These are phyloP conservation scores for Venturiaceae sp. DNA, from an alignment of 2,329 filamentous ascomycete species.

Conservation along the genomic window DNA sequence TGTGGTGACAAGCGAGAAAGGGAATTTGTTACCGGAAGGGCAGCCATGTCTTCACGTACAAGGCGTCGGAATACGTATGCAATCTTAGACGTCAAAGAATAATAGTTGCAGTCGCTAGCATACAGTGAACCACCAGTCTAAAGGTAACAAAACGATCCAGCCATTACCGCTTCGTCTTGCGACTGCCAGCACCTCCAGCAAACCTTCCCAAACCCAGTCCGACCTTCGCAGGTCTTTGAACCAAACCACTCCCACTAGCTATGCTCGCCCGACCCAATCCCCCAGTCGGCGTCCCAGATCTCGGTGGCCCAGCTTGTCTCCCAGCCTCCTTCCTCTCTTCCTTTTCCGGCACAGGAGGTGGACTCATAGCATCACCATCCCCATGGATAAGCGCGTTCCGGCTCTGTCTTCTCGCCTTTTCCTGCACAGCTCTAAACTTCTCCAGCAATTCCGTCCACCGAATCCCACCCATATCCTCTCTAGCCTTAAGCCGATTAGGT, in stretches of 20 bases:
- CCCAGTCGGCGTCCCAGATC: conserved; percentile 12
- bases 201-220: conserved; percentile 36
- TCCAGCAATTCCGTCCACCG: conserved; percentile 89
- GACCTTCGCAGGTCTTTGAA: conserved; percentile 25
- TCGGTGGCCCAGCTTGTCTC: not conserved
- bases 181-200: conserved; percentile 27
- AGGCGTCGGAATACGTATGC: too few species aligned
- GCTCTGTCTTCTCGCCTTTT: conserved; percentile 57
- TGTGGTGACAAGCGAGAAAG: too few species aligned
- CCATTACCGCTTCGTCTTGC: conserved; percentile 11
- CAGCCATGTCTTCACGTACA: too few species aligned
- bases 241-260: conserved; percentile 9
- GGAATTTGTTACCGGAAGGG: too few species aligned
- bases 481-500: conserved; percentile 65
- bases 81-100: too few species aligned
- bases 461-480: conserved; percentile 67
- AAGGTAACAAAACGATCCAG: not conserved
- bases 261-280: not conserved
- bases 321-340: not conserved
- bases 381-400: not conserved
- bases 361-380: not conserved
- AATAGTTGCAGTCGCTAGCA: not conserved
- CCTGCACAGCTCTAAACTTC: conserved; percentile 87
- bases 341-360: conserved; percentile 6
- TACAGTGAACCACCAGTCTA: not conserved